Conservation (phyloP, 2,329 filamentous ascomycete species). For the Apiospora phragmitis region DNA sequence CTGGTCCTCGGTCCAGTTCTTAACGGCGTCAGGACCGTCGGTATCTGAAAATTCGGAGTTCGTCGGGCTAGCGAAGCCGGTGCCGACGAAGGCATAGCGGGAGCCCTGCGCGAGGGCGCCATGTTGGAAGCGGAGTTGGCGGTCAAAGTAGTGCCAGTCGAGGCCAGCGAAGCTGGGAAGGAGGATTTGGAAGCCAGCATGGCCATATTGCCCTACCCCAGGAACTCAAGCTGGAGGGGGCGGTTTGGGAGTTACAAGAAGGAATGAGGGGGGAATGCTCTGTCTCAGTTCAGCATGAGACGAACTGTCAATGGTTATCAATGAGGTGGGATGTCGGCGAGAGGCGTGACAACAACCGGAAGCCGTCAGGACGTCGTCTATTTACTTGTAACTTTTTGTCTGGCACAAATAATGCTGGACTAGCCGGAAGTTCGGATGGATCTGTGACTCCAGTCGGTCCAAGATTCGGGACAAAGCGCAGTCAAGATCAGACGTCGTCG, state of each 20-base stretch:
- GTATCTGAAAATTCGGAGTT: slow-evolving; percentile 90
- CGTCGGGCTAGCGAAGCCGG: slow-evolving; percentile 77
- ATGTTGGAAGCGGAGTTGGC: slow-evolving; percentile 50
- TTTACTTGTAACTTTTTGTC: not conserved
- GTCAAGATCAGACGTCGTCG: slow-evolving; percentile 5
- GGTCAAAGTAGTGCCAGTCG: slow-evolving; percentile 44
- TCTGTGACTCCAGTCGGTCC: slow-evolving; percentile 8
- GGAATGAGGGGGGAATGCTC: slow-evolving; percentile 11
- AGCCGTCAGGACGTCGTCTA: not conserved
- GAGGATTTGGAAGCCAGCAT: slow-evolving; percentile 77
- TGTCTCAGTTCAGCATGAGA: slow-evolving; percentile 23
- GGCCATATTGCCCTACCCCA: slow-evolving; percentile 57
- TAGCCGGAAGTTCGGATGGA: slow-evolving; percentile 6
- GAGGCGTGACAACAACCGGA: not conserved
- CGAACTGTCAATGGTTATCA: slow-evolving; percentile 1
- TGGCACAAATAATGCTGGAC: slow-evolving; percentile 1
- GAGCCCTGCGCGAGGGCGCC: slow-evolving; percentile 52
- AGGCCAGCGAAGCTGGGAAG: slow-evolving; percentile 59
- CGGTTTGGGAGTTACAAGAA: slow-evolving; percentile 3
- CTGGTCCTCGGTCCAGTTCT: slow-evolving; percentile 87
- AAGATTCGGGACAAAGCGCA: slow-evolving; percentile 12
- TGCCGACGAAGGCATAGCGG: slow-evolving; percentile 48
- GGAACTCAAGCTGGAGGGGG: slow-evolving; percentile 6
- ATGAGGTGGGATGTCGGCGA: not conserved
- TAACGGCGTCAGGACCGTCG: slow-evolving; percentile 73